Conservation (phyloP, 441 rosid genomes). For the Manihot esculenta region DNA sequence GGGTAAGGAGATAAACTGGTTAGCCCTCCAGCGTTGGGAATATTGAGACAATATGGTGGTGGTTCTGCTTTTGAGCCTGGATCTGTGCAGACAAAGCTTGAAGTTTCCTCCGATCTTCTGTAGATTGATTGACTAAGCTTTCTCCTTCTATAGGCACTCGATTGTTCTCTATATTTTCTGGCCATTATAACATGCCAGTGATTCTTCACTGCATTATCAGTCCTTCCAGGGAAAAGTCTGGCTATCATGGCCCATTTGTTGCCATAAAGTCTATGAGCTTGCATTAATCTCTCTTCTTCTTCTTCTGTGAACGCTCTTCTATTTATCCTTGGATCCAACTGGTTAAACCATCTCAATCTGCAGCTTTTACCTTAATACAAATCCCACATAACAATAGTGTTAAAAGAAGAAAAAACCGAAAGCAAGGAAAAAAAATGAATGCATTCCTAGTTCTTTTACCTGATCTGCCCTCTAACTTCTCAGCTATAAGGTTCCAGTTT, state of each 20-base stretch:
- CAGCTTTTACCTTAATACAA: conserved; percentile 68
- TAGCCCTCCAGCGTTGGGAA: conserved; percentile 21
- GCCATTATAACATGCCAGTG: conserved; percentile 95
- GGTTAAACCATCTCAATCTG: conserved; percentile 85
- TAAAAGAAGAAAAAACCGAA: neutral
- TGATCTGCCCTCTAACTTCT: conserved; percentile 82
- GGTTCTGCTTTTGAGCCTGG: conserved; percentile 15
- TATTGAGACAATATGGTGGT: conserved; percentile 26
- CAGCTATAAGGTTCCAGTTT: conserved; percentile 90
- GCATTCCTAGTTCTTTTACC: conserved; percentile 35
- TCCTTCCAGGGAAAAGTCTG: conserved; percentile 80
- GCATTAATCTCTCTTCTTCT: conserved; percentile 82
- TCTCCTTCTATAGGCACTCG: conserved; percentile 63
- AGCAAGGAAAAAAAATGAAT: neutral
- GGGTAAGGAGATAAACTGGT: conserved; percentile 33
- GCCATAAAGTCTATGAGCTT: conserved; percentile 78
- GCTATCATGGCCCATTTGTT: conserved; percentile 97
- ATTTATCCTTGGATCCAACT: conserved; percentile 82
- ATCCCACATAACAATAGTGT: neutral
- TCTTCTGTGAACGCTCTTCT: conserved; percentile 76
- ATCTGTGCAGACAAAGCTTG: conserved; percentile 31
- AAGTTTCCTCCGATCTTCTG: conserved; percentile 36
- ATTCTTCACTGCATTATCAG: conserved; percentile 87
- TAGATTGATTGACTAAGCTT: conserved; percentile 45
- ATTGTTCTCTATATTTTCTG: conserved; percentile 74